phyloP scores from a whole-genome alignment of 352 stramenopile genomes.

The Globisporangium heterothallicum region DNA sequence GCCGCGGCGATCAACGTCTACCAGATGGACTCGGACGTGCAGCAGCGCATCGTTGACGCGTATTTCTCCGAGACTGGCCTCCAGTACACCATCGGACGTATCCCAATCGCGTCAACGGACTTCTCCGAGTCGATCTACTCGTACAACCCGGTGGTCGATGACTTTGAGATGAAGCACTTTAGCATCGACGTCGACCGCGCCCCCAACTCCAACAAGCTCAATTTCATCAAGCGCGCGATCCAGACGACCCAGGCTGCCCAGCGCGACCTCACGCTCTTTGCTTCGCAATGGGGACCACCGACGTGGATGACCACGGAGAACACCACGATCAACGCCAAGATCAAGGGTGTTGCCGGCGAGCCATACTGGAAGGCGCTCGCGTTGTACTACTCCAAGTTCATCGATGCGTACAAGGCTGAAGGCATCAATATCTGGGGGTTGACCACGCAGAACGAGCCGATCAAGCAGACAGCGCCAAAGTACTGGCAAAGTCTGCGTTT shows the following conservation, averaged over 20 bases:
- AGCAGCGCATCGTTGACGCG: conserved; percentile 65
- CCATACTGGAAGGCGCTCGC: conserved; percentile 71
- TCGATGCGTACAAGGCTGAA: conserved; percentile 70
- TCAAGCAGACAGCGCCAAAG: conserved; percentile 27
- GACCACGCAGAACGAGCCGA: conserved; percentile 84
- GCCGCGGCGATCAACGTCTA: conserved; percentile 76
- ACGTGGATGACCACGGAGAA: conserved; percentile 85
- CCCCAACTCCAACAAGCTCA: conserved; percentile 52
- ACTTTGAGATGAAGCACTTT: conserved; percentile 80
- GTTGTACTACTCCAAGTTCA: conserved; percentile 87
- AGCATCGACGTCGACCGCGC: conserved; percentile 79
- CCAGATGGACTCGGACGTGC: conserved; percentile 42
- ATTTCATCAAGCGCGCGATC: conserved; percentile 59
- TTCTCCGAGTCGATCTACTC: conserved; percentile 86
- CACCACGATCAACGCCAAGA: conserved; percentile 42
- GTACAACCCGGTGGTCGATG: conserved; percentile 78
- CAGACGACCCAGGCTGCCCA: conserved; percentile 23
- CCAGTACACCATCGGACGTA: conserved; percentile 77
- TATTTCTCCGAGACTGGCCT: conserved; percentile 79
- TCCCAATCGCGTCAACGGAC: conserved; percentile 84
- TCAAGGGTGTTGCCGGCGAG: conserved; percentile 49
- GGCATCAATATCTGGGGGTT: conserved; percentile 76
- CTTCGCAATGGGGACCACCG: conserved; percentile 77
- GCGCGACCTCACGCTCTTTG: conserved; percentile 62
- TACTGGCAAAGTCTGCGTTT: conserved; percentile 59